Conservation (phyloP, 495 filamentous ascomycete genomes). For the Aspergillus sparsus region DNA sequence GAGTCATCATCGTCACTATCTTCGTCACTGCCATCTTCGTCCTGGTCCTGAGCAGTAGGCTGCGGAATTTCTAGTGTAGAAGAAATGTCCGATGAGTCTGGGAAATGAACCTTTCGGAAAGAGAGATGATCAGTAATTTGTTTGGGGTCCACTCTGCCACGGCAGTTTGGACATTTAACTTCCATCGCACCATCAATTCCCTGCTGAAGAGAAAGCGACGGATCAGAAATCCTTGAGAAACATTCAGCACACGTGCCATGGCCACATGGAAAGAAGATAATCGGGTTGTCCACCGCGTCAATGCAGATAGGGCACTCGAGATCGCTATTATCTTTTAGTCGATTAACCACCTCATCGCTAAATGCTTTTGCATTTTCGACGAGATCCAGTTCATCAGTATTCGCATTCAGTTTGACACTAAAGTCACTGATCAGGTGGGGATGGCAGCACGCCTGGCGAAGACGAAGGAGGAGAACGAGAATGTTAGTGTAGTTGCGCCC, state of each 20-base stretch:
- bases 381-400: slow-evolving; percentile 63
- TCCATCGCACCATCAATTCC: slow-evolving; percentile 58
- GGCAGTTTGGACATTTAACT: slow-evolving; percentile 76
- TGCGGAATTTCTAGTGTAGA: slow-evolving; percentile 30
- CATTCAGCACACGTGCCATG: slow-evolving; percentile 81
- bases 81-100: slow-evolving; percentile 38
- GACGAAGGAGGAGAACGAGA: slow-evolving; percentile 79
- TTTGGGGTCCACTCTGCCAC: slow-evolving; percentile 59
- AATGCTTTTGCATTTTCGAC: slow-evolving; percentile 66
- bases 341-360: slow-evolving; percentile 58
- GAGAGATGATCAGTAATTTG: slow-evolving; percentile 71
- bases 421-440: slow-evolving; percentile 85
- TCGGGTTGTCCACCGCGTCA: slow-evolving; percentile 71
- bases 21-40: slow-evolving; percentile 36
- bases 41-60: slow-evolving; percentile 37
- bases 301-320: slow-evolving; percentile 80
- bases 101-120: slow-evolving; percentile 76
- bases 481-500: slow-evolving; percentile 82
- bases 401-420: slow-evolving; percentile 51
- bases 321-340: slow-evolving; percentile 62
- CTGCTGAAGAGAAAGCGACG: slow-evolving; percentile 51
- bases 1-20: slow-evolving; percentile 45
- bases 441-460: slow-evolving; percentile 87
- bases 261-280: slow-evolving; percentile 83
- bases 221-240: slow-evolving; percentile 70